A percentile compares a stretch with the other conserved stretches of the same genome.
phyloP scores from a whole-genome alignment of 441 rosid genomes.

The Syzygium syzygioides region DNA sequence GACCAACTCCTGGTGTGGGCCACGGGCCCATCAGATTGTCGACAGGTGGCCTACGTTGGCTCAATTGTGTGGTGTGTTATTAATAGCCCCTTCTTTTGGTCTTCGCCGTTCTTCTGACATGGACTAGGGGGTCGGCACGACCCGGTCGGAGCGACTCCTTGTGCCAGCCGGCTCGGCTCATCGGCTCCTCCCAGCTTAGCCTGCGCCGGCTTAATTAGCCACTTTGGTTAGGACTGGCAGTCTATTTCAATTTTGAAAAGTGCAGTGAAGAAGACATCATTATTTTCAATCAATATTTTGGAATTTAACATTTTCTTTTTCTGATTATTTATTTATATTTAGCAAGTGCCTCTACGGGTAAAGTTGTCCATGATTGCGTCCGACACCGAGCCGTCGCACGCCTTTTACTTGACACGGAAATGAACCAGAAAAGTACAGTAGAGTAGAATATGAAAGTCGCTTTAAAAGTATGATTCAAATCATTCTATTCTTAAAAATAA shows the following conservation, averaged over 20 bases:
- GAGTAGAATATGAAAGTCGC: not conserved
- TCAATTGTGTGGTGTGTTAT: not conserved
- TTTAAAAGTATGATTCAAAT: too few species aligned
- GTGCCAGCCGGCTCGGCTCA: not conserved
- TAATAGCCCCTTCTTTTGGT: not conserved
- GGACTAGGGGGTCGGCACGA: not conserved
- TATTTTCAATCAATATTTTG: not conserved
- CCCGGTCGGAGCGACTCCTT: not conserved
- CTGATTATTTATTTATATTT: not conserved
- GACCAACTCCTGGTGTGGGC: not conserved
- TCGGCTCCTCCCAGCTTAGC: not conserved
- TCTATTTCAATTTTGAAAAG: not conserved
- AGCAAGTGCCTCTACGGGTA: not conserved
- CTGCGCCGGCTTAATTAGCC: not conserved
- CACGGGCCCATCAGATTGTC: not conserved
- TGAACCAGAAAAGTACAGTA: not conserved
- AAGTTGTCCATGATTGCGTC: not conserved
- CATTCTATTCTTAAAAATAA: too few species aligned
- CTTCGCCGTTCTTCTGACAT: not conserved
- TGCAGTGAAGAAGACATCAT: not conserved
- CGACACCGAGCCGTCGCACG: not conserved
- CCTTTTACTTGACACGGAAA: not conserved
- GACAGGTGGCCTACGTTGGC: not conserved
- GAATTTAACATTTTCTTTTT: not conserved
- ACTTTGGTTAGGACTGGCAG: not conserved